Base-by-base conservation (phyloP, 2,329 filamentous ascomycete genomes). In the Fusarium algeriense region DNA sequence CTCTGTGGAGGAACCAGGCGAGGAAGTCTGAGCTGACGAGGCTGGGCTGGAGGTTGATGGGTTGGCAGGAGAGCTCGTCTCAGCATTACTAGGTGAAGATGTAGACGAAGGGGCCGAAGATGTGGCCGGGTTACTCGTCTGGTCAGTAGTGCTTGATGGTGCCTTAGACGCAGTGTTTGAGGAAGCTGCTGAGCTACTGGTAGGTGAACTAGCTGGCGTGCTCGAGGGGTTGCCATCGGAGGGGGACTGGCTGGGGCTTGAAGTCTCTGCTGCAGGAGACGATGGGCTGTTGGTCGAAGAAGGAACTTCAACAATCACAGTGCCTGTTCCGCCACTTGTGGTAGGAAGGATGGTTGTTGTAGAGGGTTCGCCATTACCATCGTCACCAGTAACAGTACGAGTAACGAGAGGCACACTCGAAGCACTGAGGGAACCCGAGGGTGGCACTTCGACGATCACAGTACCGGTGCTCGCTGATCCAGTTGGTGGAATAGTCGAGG, bases 251-350 rank as follows among this genome's bases (percentile, higher is more conserved):
- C 20, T 40, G 3, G 34, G 19, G 1, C 17, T n/a, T 28, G 34
- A 40, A 0, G 17, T 1, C 2, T 15, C 5, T 1, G 49, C 1
- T 2, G 1, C 13, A 40, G 34, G 19, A 2, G 49, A 53, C 2
- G 49, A 13, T 0, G 35, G 35, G 4, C 14, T 30, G 4, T 30
- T 53, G 12, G 49, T 40, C 0, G 7, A 1, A 17, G 49, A 34
- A 1, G 49, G 49, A 4, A 52, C 19, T n/a, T 26, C 17, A 1
- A 52, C 3, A 38, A 52, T 52, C 6, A 52, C 23, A 2, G 48
- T 52, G 2, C 34, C 48, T 6, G 48, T 6, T 2, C 13, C 48
- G 19, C n/a, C 19, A 5, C 48, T 52, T 15, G 12, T 20, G 9
- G 34, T 28, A 2, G 23, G 48, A 2, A 4, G 5, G 8, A 38